Evolutionary conservation across 1,284 basidiomycete genomes (phyloP).

Genomic region (Calocybe gambosa): DNA sequence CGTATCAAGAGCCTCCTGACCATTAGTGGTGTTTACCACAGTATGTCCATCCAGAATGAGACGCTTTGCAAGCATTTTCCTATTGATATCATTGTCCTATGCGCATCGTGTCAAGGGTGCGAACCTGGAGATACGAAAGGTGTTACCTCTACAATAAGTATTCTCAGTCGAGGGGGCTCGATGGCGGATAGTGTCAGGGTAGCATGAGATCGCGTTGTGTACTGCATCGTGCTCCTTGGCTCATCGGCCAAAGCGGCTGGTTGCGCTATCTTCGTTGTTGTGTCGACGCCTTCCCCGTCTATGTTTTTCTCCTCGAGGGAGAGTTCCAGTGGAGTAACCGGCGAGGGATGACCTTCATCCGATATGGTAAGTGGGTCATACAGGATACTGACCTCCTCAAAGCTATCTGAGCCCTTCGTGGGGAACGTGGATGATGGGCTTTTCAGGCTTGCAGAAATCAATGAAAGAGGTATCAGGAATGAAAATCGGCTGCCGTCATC

Average conservation of each 20-base stretch:
- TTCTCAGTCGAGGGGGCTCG: constrained; percentile 34
- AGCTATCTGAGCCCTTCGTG: constrained; percentile 13
- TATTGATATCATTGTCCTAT: constrained; percentile 76
- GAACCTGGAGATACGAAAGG: not conserved
- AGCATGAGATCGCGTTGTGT: not conserved
- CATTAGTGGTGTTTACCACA: constrained; percentile 68
- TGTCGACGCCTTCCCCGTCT: constrained; percentile 23
- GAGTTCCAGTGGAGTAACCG: not conserved
- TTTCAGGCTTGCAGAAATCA: constrained; percentile 19
- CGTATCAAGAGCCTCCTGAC: constrained; percentile 69
- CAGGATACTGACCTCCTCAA: constrained; percentile 56
- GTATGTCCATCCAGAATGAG: constrained; percentile 63
- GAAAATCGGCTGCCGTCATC: constrained; percentile 71
- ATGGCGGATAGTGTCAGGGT: not conserved
- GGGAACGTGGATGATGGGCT: constrained; percentile 16
- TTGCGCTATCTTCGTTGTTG: constrained; percentile 29
- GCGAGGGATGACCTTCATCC: not conserved
- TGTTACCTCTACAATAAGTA: constrained; percentile 69
- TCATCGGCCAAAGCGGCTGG: constrained; percentile 33
- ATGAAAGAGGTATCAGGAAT: constrained; percentile 56
- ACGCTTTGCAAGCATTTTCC: constrained; percentile 67
- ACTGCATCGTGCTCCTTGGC: constrained; percentile 1
- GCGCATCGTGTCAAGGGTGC: not conserved
- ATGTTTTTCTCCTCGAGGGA: not conserved
- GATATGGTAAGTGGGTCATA: constrained; percentile 50